A percentile compares a stretch with the other conserved stretches of the same genome.
These are phyloP conservation scores for Diddensiella santjacobensis DNA, from an alignment of 805 yeast genomes.

Conservation along the genomic window DNA sequence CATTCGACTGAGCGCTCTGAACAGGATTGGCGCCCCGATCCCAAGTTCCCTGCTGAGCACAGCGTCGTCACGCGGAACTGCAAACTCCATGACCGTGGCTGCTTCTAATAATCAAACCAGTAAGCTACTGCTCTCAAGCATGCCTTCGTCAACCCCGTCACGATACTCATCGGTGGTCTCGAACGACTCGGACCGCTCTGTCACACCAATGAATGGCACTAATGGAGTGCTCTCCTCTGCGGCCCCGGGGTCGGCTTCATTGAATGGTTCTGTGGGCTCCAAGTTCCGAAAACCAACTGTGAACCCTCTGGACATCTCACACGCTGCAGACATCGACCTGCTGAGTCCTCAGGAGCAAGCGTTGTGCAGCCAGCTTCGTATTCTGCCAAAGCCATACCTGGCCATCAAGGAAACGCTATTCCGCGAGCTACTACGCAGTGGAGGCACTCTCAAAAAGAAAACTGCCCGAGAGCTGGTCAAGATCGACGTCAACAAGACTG, in stretches of 20 bases:
- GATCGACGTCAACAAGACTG: slow-evolving; percentile 82
- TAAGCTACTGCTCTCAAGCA: neutral
- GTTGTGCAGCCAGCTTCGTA: slow-evolving; percentile 76
- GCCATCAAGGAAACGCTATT: slow-evolving; percentile 88
- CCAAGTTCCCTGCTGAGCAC: slow-evolving; percentile 5
- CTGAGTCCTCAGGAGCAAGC: slow-evolving; percentile 85
- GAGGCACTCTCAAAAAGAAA: slow-evolving; percentile 78
- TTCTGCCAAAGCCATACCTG: slow-evolving; percentile 88
- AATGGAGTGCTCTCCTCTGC: neutral
- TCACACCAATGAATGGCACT: slow-evolving; percentile 18
- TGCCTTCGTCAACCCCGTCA: neutral
- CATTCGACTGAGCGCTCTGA: slow-evolving; percentile 58
- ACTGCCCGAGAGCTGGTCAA: slow-evolving; percentile 80
- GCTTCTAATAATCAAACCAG: neutral
- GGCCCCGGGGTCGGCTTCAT: neutral
- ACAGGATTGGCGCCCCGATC: slow-evolving; percentile 38
- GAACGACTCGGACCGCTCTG: neutral
- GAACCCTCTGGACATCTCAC: slow-evolving; percentile 40
- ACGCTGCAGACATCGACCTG: slow-evolving; percentile 77
- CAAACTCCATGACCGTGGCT: slow-evolving; percentile 14
- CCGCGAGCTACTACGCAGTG: slow-evolving; percentile 79
- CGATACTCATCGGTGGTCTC: slow-evolving; percentile 1
- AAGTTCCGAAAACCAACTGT: slow-evolving; percentile 26
- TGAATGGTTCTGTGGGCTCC: slow-evolving; percentile 2
- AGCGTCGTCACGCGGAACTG: slow-evolving; percentile 13